Percentiles rank a stretch among this genome's conserved stretches.
Evolutionary conservation across 2,329 filamentous ascomycete species (phyloP).

Genomic region (Cladobotryum protrusum): DNA sequence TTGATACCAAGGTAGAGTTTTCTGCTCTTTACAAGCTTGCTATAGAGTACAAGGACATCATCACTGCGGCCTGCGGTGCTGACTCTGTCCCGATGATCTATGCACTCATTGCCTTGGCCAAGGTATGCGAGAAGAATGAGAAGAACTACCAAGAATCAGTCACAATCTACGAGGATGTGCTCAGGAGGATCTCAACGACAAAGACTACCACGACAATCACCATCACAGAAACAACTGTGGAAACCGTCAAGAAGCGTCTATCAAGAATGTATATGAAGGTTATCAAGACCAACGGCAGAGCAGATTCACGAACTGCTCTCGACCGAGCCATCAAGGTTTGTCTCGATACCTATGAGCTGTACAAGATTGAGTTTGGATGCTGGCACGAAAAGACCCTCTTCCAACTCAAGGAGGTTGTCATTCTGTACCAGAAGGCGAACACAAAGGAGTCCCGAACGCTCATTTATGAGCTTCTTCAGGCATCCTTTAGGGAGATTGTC

Average conservation of each 20-base stretch:
- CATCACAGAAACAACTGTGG: conserved; percentile 27
- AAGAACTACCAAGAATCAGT: conserved; percentile 39
- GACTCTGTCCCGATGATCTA: conserved; percentile 22
- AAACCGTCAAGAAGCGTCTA: conserved; percentile 43
- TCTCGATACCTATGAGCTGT: conserved; percentile 36
- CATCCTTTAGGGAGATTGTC: conserved; percentile 36
- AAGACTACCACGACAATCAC: conserved; percentile 16
- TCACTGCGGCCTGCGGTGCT: conserved; percentile 31
- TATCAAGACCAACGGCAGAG: conserved; percentile 31
- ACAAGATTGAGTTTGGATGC: conserved; percentile 37
- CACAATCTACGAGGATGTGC: conserved; percentile 39
- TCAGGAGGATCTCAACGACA: conserved; percentile 31
- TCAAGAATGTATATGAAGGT: conserved; percentile 39
- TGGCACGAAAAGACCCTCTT: conserved; percentile 40
- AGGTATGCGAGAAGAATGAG: conserved; percentile 39
- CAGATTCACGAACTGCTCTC: conserved; percentile 27
- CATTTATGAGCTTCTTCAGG: conserved; percentile 33
- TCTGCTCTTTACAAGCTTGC: conserved; percentile 37
- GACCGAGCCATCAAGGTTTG: conserved; percentile 29
- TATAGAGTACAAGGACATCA: conserved; percentile 41
- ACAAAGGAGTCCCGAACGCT: conserved; percentile 32
- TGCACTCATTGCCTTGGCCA: conserved; percentile 34
- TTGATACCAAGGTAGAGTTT: conserved; percentile 36
- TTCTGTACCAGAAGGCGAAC: conserved; percentile 33
- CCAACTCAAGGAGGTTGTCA: conserved; percentile 37